phyloP scores from a whole-genome alignment of 495 filamentous ascomycete species.

The Neurospora sp. region DNA sequence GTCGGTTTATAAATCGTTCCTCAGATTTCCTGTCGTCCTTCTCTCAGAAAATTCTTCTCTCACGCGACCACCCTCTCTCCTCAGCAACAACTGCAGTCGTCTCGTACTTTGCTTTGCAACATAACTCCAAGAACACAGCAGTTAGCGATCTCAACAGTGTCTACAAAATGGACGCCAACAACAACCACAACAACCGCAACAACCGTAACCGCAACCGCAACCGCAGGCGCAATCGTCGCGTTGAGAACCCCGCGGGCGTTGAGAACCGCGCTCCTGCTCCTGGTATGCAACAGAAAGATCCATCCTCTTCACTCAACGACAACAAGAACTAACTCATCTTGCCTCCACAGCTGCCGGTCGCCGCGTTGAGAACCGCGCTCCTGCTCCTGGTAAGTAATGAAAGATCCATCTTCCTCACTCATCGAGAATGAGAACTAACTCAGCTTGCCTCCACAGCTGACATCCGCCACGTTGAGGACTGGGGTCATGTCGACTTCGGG shows the following conservation, averaged over 20 bases:
- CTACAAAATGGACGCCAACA: not conserved
- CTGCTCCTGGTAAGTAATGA: not conserved
- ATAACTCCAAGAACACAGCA: not conserved
- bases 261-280: not conserved
- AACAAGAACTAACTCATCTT: not conserved
- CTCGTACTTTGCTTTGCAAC: not conserved
- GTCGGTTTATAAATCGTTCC: not conserved
- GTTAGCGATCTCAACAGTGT: not conserved
- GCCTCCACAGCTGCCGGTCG: too few species aligned
- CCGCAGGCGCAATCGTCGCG: not conserved
- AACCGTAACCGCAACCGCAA: not conserved
- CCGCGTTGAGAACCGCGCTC: not conserved
- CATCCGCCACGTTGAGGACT: not conserved
- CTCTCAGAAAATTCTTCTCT: not conserved
- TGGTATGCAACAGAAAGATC: not conserved
- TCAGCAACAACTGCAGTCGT: not conserved
- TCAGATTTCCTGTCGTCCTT: not conserved
- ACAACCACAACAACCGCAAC: not conserved
- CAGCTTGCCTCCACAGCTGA: not conserved
- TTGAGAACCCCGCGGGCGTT: not conserved
- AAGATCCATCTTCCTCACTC: not conserved
- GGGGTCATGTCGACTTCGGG: not conserved
- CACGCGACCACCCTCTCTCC: not conserved
- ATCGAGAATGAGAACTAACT: not conserved
- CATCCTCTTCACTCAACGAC: not conserved